A percentile compares a stretch with the other conserved stretches of the same genome.
These are phyloP conservation scores for Coemansia sp. DNA, from an alignment of 192 early-diverging fungal species.

Conservation along the genomic window DNA sequence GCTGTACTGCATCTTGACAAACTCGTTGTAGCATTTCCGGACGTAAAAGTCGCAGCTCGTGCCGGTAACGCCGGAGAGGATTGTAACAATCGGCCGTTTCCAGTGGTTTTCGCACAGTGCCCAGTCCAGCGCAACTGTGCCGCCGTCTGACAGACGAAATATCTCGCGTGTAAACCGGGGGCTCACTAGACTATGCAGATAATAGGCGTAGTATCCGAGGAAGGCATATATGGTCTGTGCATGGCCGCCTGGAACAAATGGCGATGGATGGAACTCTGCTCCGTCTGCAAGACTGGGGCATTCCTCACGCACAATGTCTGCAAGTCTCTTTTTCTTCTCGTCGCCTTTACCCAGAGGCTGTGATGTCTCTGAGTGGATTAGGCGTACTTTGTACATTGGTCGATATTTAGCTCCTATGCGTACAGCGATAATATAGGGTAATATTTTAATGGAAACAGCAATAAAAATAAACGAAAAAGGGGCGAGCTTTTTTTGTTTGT, in stretches of 20 bases:
- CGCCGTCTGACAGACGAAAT: slow-evolving; percentile 78
- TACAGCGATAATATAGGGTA: neutral
- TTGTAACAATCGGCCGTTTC: slow-evolving; percentile 69
- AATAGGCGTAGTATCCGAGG: slow-evolving; percentile 48
- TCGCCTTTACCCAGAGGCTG: slow-evolving; percentile 3
- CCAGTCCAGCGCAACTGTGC: slow-evolving; percentile 86
- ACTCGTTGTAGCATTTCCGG: slow-evolving; percentile 62
- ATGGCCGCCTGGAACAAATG: slow-evolving; percentile 72
- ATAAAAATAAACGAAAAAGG: too few relatives aligned
- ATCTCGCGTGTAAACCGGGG: slow-evolving; percentile 52
- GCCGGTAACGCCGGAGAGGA: slow-evolving; percentile 89
- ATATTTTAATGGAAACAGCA: too few relatives aligned
- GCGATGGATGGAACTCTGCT: slow-evolving; percentile 61
- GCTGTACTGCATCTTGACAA: slow-evolving; percentile 62
- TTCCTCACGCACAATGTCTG: slow-evolving; percentile 22
- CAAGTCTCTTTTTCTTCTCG: slow-evolving; percentile 11
- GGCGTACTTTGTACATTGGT: slow-evolving; percentile 26
- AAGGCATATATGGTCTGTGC: slow-evolving; percentile 64
- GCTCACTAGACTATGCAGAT: slow-evolving; percentile 36
- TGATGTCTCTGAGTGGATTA: slow-evolving; percentile 28
- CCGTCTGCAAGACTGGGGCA: slow-evolving; percentile 57
- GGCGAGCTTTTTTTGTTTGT: too few relatives aligned
- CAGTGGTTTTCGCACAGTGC: slow-evolving; percentile 54
- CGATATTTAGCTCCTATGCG: neutral
- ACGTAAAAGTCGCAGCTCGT: slow-evolving; percentile 91